Evolutionary conservation across 2,329 filamentous ascomycete genomes (phyloP).

Genomic region (Ceratocystis variospora): DNA sequence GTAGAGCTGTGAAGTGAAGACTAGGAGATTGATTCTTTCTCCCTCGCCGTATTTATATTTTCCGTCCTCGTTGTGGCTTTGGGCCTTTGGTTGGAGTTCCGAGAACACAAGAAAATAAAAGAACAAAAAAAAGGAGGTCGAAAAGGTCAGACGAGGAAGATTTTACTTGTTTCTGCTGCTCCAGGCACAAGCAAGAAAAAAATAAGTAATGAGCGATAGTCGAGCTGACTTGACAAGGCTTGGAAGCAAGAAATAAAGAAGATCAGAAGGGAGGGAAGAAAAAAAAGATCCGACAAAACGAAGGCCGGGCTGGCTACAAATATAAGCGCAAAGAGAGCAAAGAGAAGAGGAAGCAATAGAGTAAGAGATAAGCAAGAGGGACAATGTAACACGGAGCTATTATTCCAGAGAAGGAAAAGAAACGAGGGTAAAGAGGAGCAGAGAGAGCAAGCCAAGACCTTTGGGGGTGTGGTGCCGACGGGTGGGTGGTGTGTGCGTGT

Average conservation of each 20-base stretch:
- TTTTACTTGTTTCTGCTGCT: background rate
- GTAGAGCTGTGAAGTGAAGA: background rate
- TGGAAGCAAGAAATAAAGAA: background rate
- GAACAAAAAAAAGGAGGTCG: background rate
- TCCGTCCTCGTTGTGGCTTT: no score
- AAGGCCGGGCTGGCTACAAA: background rate
- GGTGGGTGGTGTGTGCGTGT: background rate
- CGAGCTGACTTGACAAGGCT: conserved; percentile 2
- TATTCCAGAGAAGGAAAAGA: conserved; percentile 5
- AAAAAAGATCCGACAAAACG: background rate
- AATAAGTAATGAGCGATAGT: background rate
- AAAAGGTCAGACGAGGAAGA: background rate
- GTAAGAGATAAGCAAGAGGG: background rate
- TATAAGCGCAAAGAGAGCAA: background rate
- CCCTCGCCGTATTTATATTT: no score
- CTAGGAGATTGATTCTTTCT: no score
- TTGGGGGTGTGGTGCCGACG: background rate
- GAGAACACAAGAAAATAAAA: background rate
- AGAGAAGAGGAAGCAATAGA: background rate
- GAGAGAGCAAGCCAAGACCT: background rate
- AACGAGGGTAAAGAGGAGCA: background rate
- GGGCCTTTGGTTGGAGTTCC: no score
- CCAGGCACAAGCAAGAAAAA: conserved; percentile 7
- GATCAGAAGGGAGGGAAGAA: background rate
- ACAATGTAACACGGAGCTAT: background rate